Conservation (phyloP, 176 grass and related monocot genomes). For the Pontederia paniculata region DNA sequence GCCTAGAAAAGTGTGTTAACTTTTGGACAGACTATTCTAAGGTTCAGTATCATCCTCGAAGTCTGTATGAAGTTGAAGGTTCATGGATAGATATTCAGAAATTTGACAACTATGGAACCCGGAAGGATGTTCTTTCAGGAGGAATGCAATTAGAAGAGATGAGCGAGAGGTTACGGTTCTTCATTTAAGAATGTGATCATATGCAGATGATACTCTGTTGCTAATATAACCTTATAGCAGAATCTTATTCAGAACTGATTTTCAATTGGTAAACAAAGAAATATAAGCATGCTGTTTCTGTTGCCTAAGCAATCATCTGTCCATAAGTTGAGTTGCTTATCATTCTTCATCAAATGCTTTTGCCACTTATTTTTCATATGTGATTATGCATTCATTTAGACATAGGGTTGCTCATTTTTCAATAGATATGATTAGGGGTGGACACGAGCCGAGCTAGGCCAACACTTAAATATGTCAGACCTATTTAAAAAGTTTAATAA, state of each 20-base stretch:
- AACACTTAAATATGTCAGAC: no score
- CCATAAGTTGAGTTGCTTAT: no score
- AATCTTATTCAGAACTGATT: no score
- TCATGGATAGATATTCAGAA: slow-evolving; percentile 88
- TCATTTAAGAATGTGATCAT: slow-evolving; percentile 94
- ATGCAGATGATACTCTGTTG: slow-evolving; percentile 52
- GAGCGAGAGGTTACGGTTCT: slow-evolving; percentile 83
- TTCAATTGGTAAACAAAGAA: no score
- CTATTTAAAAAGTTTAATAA: no score
- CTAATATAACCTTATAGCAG: not conserved
- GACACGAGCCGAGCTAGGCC: no score
- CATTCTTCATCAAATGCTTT: no score
- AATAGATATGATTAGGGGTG: no score
- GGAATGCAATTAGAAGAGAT: slow-evolving; percentile 78
- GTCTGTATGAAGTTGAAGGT: slow-evolving; percentile 60
- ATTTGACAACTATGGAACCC: slow-evolving; percentile 63
- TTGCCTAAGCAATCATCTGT: no score
- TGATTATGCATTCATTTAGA: not conserved
- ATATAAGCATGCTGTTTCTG: no score
- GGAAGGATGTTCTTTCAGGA: slow-evolving; percentile 65
- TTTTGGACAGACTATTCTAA: slow-evolving; percentile 94
- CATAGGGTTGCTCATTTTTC: not conserved
- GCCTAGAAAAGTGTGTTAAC: slow-evolving; percentile 51
- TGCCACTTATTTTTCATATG: no score
- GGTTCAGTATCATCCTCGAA: slow-evolving; percentile 85